phyloP scores from a whole-genome alignment of 2,329 filamentous ascomycete species.

The Cladosporium cucumerinum region DNA sequence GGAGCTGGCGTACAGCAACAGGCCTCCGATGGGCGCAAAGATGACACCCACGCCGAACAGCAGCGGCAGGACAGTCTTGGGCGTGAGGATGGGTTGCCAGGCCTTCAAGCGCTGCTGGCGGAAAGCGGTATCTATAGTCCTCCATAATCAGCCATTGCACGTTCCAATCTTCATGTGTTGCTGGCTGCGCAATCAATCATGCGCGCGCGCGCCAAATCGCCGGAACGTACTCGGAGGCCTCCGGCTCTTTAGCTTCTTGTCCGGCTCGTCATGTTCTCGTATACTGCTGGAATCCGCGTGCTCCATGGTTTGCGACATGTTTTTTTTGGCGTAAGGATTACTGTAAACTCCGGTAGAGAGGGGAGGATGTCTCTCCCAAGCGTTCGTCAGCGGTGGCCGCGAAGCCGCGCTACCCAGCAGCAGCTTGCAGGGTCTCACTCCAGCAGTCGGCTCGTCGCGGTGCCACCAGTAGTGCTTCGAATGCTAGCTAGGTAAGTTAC shows the following conservation, averaged over 20 bases:
- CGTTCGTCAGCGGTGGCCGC: conserved; percentile 13
- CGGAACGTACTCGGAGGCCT: conserved; percentile 74
- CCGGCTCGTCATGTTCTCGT: conserved; percentile 40
- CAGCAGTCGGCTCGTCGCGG: conserved; percentile 8
- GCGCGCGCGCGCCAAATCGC: conserved; percentile 20
- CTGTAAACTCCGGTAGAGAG: not conserved
- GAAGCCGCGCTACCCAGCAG: not conserved
- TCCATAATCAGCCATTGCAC: conserved; percentile 18
- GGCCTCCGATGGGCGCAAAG: conserved; percentile 86
- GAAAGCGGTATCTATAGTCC: conserved; percentile 78
- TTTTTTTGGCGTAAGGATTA: conserved; percentile 21
- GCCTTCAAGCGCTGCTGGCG: conserved; percentile 95
- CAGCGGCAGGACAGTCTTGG: conserved; percentile 85
- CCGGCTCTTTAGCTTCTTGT: conserved; percentile 85
- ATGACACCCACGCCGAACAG: conserved; percentile 90
- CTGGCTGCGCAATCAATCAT: not conserved
- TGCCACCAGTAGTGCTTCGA: not conserved
- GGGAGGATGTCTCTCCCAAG: conserved; percentile 8
- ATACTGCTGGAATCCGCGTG: conserved; percentile 42
- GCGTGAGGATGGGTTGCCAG: conserved; percentile 97
- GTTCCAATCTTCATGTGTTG: not conserved
- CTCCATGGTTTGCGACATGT: conserved; percentile 48
- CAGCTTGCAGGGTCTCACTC: conserved; percentile 1
- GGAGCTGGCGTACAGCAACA: conserved; percentile 80
- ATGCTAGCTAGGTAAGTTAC: not conserved